These are phyloP conservation scores for Lichtheimia ornata DNA, from an alignment of 371 early-diverging fungal genomes.

Conservation along the genomic window DNA sequence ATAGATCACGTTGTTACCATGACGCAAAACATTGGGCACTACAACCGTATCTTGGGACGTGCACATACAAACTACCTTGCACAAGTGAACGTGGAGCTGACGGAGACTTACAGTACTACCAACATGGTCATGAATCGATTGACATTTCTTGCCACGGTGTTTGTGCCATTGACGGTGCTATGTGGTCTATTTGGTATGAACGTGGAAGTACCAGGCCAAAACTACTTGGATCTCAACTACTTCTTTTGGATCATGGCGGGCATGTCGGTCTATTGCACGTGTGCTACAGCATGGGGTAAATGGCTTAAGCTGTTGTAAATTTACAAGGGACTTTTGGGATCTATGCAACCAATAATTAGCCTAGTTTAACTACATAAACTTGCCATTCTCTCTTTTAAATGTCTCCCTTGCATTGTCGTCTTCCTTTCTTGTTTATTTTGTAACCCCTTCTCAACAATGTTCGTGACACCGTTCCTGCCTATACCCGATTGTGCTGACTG, in stretches of 20 bases:
- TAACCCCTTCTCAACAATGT: background rate
- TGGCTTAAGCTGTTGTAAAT: slow-evolving; percentile 4
- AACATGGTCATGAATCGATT: slow-evolving; percentile 81
- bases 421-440: background rate
- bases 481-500: background rate
- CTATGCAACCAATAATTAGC: too few relatives aligned
- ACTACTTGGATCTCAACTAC: slow-evolving; percentile 58
- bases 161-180: slow-evolving; percentile 88
- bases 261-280: slow-evolving; percentile 38
- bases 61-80: slow-evolving; percentile 85
- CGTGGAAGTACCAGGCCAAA: slow-evolving; percentile 63
- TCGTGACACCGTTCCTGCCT: slow-evolving; percentile 1
- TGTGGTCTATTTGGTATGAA: slow-evolving; percentile 74
- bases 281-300: too few relatives aligned
- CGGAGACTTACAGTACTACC: slow-evolving; percentile 74
- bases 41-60: slow-evolving; percentile 76
- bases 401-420: too few relatives aligned
- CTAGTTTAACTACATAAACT: too few relatives aligned
- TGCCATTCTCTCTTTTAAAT: too few relatives aligned
- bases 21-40: slow-evolving; percentile 73
- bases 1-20: slow-evolving; percentile 79
- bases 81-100: slow-evolving; percentile 79
- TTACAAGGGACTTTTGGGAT: too few relatives aligned
- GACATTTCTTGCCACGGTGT: slow-evolving; percentile 78
- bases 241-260: slow-evolving; percentile 72